phyloP scores from a whole-genome alignment of 768 basidiomycete genomes.

The Hirschioporus abietinus region DNA sequence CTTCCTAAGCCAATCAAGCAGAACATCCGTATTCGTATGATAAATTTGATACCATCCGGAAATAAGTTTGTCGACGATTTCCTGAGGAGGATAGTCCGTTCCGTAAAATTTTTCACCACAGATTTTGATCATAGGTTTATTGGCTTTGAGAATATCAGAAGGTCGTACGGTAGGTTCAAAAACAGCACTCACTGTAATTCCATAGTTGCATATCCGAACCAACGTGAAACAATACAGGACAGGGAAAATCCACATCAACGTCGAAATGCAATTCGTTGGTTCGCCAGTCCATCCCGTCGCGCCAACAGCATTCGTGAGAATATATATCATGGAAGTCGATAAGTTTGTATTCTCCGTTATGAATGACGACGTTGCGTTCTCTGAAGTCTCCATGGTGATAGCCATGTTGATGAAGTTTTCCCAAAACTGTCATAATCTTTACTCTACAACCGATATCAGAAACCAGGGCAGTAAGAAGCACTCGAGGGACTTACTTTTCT shows the following conservation, averaged over 20 bases:
- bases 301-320: neutral
- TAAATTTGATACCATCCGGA: neutral
- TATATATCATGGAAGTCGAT: neutral
- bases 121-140: neutral
- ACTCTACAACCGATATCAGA: neutral
- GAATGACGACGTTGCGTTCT: neutral
- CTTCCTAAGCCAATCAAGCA: neutral
- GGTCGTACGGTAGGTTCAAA: no score
- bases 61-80: neutral
- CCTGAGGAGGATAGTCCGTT: neutral
- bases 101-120: neutral
- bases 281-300: neutral
- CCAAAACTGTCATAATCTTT: neutral
- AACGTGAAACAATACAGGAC: no score
- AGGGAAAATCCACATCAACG: no score
- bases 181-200: no score
- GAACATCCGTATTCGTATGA: neutral
- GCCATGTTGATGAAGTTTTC: neutral
- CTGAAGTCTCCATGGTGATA: neutral
- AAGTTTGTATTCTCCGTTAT: neutral
- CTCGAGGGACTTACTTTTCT: no score
- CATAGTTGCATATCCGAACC: no score
- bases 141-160: neutral
- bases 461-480: neutral
- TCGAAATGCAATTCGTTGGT: no score